These are phyloP conservation scores for Acrocalymma vagum DNA, from an alignment of 2,329 filamentous ascomycete species.

Conservation along the genomic window DNA sequence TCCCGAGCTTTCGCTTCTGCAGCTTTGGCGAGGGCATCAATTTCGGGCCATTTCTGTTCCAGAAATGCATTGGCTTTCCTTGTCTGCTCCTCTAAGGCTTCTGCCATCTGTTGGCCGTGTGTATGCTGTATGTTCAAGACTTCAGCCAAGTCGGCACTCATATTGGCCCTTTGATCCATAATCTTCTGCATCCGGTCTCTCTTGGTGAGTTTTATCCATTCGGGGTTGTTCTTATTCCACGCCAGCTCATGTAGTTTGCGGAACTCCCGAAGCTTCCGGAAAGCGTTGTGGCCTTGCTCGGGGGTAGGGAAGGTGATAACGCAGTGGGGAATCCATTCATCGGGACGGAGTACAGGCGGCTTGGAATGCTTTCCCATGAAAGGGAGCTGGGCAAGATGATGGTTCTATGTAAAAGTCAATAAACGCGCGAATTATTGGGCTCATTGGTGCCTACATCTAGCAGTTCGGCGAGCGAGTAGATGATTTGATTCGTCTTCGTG, in stretches of 20 bases:
- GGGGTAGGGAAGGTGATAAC: conserved; percentile 63
- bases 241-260: conserved; percentile 65
- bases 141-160: conserved; percentile 67
- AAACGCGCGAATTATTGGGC: conserved; percentile 1
- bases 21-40: conserved; percentile 28
- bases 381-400: conserved; percentile 65
- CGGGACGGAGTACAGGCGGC: conserved; percentile 65
- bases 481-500: conserved; percentile 68
- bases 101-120: conserved; percentile 31
- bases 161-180: conserved; percentile 72
- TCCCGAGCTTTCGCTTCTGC: conserved; percentile 19
- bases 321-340: conserved; percentile 69
- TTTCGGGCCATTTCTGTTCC: conserved; percentile 33
- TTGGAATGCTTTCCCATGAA: conserved; percentile 72
- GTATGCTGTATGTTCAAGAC: conserved; percentile 61
- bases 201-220: conserved; percentile 54
- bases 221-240: conserved; percentile 54
- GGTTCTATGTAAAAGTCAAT: conserved; percentile 49
- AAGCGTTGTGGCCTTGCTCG: conserved; percentile 62
- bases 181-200: conserved; percentile 62
- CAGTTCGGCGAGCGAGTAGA: conserved; percentile 67
- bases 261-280: conserved; percentile 67
- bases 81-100: conserved; percentile 24
- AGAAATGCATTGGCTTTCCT: conserved; percentile 20
- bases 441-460: conserved; percentile 57